These are phyloP conservation scores for Trichoderma asperellum DNA, from an alignment of 2,329 filamentous ascomycete species.

Conservation along the genomic window DNA sequence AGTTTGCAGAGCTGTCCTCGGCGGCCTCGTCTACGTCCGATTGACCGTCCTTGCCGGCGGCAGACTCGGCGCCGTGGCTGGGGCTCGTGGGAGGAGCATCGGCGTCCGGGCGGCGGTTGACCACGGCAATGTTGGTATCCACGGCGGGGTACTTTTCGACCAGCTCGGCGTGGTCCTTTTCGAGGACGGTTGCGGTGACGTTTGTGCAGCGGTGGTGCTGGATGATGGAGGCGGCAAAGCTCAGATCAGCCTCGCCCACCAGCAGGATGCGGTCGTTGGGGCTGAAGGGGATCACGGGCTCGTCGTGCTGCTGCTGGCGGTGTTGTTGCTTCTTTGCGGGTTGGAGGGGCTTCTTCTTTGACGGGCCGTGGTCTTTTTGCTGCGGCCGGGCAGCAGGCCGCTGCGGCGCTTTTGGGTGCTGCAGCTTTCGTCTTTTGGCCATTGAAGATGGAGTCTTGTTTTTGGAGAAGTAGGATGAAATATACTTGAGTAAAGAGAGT, in stretches of 20 bases:
- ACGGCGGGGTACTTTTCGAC: conserved; percentile 75
- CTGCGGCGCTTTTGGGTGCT: conserved; percentile 30
- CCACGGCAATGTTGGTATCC: conserved; percentile 58
- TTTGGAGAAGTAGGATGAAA: background rate
- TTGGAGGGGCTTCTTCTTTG: conserved; percentile 22
- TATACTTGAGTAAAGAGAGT: background rate
- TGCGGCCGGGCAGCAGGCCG: conserved; percentile 28
- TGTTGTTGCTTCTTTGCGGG: conserved; percentile 32
- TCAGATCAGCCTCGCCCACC: conserved; percentile 80
- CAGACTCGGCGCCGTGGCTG: conserved; percentile 22
- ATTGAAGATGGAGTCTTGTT: conserved; percentile 34
- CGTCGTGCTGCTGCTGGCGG: conserved; percentile 36
- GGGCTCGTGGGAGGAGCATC: conserved; percentile 6
- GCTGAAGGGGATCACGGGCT: conserved; percentile 68
- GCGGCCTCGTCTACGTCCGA: conserved; percentile 17
- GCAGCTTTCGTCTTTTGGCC: conserved; percentile 51
- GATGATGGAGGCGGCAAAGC: conserved; percentile 71
- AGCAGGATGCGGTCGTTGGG: conserved; percentile 71
- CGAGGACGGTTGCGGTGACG: conserved; percentile 71
- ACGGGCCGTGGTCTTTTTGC: conserved; percentile 12
- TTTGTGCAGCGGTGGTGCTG: conserved; percentile 67
- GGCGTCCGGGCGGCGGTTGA: conserved; percentile 40
- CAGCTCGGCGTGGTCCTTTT: conserved; percentile 61
- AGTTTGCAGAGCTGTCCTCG: background rate
- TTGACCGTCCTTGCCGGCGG: conserved; percentile 34